phyloP scores from a whole-genome alignment of 352 stramenopile genomes.

The Globisporangium viniferum region DNA sequence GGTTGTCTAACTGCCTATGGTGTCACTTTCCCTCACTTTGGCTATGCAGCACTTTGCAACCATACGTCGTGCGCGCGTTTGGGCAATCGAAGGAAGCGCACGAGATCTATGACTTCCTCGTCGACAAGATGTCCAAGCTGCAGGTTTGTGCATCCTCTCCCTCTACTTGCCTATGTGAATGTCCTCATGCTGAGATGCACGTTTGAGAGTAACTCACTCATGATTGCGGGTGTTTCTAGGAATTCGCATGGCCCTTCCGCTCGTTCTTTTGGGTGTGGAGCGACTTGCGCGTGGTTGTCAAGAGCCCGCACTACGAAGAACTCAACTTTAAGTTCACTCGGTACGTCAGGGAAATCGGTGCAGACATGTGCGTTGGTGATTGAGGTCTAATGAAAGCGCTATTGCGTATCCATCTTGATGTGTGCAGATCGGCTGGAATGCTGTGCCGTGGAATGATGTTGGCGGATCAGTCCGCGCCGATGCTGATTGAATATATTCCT shows the following conservation, averaged over 20 bases:
- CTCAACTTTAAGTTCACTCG: constrained; percentile 55
- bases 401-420: not conserved
- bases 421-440: constrained; percentile 43
- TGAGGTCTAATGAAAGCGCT: not conserved
- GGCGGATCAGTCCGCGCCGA: constrained; percentile 35
- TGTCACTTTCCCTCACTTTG: not conserved
- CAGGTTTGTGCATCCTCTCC: constrained; percentile 20
- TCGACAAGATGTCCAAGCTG: constrained; percentile 48
- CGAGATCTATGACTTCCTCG: constrained; percentile 45
- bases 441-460: constrained; percentile 53
- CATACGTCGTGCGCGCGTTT: constrained; percentile 60
- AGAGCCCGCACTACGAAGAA: constrained; percentile 39
- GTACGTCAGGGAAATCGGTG: constrained; percentile 21
- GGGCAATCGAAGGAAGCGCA: constrained; percentile 61
- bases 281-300: constrained; percentile 62
- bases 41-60: constrained; percentile 46
- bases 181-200: not conserved
- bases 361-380: not conserved
- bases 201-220: not conserved
- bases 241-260: constrained; percentile 51
- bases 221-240: constrained; percentile 18
- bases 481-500: constrained; percentile 36
- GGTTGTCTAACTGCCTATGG: constrained; percentile 14
- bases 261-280: constrained; percentile 81
- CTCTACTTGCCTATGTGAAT: not conserved